Percentiles rank a stretch among this genome's conserved stretches.
Evolutionary conservation across 345 rosid genomes (phyloP).

Genomic region (Ceriops decandra): DNA sequence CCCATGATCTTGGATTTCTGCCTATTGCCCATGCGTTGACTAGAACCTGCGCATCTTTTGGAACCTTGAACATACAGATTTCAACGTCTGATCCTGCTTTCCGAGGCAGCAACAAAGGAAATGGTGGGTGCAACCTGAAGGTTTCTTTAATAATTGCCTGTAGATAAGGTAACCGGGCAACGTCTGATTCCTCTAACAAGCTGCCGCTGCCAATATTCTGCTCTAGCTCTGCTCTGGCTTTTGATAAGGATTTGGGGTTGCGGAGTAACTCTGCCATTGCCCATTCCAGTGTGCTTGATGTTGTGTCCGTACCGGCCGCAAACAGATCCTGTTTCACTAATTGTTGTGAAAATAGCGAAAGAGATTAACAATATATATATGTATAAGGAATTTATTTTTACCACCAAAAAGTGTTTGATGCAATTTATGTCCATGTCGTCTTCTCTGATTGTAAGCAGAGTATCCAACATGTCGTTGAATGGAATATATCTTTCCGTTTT

Average conservation of each 20-base stretch:
- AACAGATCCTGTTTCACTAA: conserved; percentile 32
- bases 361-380: too few species aligned
- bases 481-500: not conserved
- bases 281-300: too few species aligned
- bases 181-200: conserved; percentile 31
- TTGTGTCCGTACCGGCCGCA: too few species aligned
- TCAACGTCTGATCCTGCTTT: conserved; percentile 30
- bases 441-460: conserved; percentile 26
- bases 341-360: not conserved
- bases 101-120: conserved; percentile 27
- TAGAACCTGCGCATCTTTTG: conserved; percentile 38
- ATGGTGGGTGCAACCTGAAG: conserved; percentile 34
- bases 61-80: conserved; percentile 29
- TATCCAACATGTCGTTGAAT: not conserved
- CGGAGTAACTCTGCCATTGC: too few species aligned
- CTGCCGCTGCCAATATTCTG: conserved; percentile 31
- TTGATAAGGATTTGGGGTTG: too few species aligned
- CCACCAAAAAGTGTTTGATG: conserved; percentile 30
- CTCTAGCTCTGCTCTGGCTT: conserved; percentile 36
- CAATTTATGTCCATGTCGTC: conserved; percentile 18
- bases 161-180: conserved; percentile 35
- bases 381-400: not conserved
- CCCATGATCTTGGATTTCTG: conserved; percentile 41
- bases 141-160: conserved; percentile 50
- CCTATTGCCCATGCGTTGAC: conserved; percentile 55